Base-by-base conservation (phyloP, 2,329 filamentous ascomycete genomes). In the Trichoderma koningii region DNA sequence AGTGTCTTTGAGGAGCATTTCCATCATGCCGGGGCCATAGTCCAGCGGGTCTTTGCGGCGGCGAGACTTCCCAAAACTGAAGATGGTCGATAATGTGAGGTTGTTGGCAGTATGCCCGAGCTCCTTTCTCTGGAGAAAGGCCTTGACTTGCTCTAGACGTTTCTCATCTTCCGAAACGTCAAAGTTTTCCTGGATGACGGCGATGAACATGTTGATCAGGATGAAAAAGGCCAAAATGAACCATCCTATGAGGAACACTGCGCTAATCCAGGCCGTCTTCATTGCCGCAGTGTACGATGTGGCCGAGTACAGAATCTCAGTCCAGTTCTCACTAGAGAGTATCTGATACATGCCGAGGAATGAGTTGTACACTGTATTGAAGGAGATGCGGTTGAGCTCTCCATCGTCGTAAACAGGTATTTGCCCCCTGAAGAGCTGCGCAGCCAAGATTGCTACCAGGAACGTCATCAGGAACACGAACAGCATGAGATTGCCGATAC, bases 141-240 rank as follows among this genome's bases (percentile, higher is more conserved):
- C 92, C 73, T 93, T 94, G 67, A 99, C 93, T 78, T 99, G 96
- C 75, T 98, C 92, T 67, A 98, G 79, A 21, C 96, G 92, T 78
- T 99, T 99, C 76, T 98, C 93, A 74, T 99, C 96, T 75, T 99
- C 95, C 3, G 93, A 96, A 28, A 99, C 93, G 78, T 99, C 95
- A 75, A 99, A 99, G 73, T 97, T 99, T 75, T 99, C 95, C 76
- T 99, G 95, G 69, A 99, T 99, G 79, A 99, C 95, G 82, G 95
- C 95, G 91, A 99, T 98, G 82, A 99, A 99, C 95, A 99, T 99
- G 74, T 98, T 99, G 80, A 99, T 80, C 67, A 98, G 86, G 78
- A 99, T 96, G 75, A 98, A 94, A 76, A 96, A 97, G 6, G 93
- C 85, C 50, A 99, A 84, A 65, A 97, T 95, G 77, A 97, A 98